These are phyloP conservation scores for Brassica rapa DNA, from an alignment of 345 rosid genomes.

Conservation along the genomic window DNA sequence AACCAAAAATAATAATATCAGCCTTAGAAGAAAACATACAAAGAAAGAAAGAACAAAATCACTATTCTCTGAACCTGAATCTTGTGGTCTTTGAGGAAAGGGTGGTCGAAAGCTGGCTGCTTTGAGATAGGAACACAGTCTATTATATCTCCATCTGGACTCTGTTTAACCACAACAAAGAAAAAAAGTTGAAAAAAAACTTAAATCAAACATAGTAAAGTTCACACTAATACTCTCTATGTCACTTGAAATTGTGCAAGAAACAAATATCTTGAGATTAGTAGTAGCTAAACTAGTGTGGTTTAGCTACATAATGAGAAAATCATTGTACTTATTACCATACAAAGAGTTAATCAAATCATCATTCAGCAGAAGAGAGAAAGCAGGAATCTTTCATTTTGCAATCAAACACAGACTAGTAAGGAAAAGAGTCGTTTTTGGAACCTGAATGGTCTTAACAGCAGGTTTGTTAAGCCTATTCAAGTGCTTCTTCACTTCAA, in stretches of 20 bases:
- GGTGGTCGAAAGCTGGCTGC: slow-evolving; percentile 97
- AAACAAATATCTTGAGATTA: not conserved
- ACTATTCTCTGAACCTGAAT: slow-evolving; percentile 63
- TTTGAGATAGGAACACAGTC: slow-evolving; percentile 84
- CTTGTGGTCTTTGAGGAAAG: slow-evolving; percentile 90
- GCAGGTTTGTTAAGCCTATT: slow-evolving; percentile 84
- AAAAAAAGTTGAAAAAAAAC: not conserved
- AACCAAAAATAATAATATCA: slow-evolving; percentile 2
- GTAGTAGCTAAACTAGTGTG: not conserved
- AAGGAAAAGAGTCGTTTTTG: not conserved
- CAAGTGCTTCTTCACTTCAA: slow-evolving; percentile 80
- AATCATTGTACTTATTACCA: not conserved
- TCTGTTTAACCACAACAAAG: slow-evolving; percentile 41
- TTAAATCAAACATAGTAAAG: slow-evolving; percentile 3
- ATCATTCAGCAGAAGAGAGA: not conserved
- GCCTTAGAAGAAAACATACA: not conserved
- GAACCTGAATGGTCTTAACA: slow-evolving; percentile 75
- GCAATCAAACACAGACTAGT: not conserved
- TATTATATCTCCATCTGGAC: slow-evolving; percentile 73
- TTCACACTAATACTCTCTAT: not conserved
- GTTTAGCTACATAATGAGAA: not conserved
- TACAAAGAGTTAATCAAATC: not conserved
- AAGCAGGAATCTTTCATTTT: not conserved
- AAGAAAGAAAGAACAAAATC: not conserved
- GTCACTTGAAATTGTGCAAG: not conserved